Evolutionary conservation across 75 land plant species (phyloP).

Genomic region (Adiantum capillusveneris): DNA sequence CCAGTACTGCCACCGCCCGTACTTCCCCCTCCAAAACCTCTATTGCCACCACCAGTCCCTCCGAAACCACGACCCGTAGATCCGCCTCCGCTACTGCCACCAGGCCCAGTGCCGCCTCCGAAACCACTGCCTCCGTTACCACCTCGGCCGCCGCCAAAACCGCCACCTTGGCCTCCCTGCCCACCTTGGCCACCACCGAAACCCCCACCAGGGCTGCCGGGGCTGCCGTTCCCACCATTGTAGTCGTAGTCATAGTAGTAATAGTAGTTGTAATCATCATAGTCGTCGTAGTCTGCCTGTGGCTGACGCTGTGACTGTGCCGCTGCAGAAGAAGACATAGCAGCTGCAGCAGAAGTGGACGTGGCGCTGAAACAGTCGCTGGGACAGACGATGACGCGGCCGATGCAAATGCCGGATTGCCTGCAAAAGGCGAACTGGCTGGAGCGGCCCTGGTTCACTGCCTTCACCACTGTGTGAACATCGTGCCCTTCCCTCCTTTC

Average conservation of each 20-base stretch:
- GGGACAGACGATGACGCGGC: background rate
- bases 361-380: background rate
- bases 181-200: background rate
- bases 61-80: too few relatives aligned
- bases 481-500: background rate
- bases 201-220: constrained; percentile 1
- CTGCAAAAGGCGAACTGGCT: constrained; percentile 4
- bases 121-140: background rate
- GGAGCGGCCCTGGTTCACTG: constrained; percentile 2
- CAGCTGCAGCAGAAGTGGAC: background rate
- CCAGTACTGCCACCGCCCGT: background rate
- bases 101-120: too few relatives aligned
- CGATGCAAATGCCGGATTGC: background rate
- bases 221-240: background rate
- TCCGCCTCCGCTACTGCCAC: too few relatives aligned
- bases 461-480: constrained; percentile 1
- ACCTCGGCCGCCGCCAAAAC: background rate
- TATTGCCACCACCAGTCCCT: background rate
- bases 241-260: constrained; percentile 5
- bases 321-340: background rate
- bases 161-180: background rate
- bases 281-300: background rate
- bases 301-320: background rate
- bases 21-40: constrained; percentile 2
- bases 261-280: constrained; percentile 5